Evolutionary conservation across 2,329 filamentous ascomycete species (phyloP).

Genomic region (Penicillium sp.): DNA sequence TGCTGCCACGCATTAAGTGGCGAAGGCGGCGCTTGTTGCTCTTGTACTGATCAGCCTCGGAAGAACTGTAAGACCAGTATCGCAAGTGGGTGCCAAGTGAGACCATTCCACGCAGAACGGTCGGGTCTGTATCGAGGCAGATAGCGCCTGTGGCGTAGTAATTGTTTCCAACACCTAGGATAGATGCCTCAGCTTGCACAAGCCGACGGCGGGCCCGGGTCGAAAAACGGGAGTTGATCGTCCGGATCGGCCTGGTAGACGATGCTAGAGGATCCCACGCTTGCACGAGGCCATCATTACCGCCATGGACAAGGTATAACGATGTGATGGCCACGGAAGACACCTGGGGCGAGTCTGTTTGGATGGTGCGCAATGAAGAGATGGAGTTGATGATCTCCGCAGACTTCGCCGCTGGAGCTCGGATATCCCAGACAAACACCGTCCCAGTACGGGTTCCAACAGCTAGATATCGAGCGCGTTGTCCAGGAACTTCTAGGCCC

Average conservation of each 20-base stretch:
- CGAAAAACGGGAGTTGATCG: slow-evolving; percentile 79
- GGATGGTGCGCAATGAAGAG: slow-evolving; percentile 72
- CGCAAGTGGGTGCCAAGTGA: slow-evolving; percentile 82
- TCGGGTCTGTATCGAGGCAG: slow-evolving; percentile 81
- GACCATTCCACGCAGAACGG: slow-evolving; percentile 78
- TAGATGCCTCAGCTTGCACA: slow-evolving; percentile 64
- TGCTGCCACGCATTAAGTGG: slow-evolving; percentile 64
- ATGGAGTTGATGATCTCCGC: slow-evolving; percentile 58
- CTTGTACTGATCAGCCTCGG: slow-evolving; percentile 66
- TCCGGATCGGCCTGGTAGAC: slow-evolving; percentile 71
- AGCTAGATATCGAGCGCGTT: slow-evolving; percentile 75
- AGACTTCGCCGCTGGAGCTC: slow-evolving; percentile 59
- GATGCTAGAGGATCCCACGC: slow-evolving; percentile 96
- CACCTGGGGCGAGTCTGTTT: slow-evolving; percentile 86
- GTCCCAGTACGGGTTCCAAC: slow-evolving; percentile 74
- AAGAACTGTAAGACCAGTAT: slow-evolving; percentile 93
- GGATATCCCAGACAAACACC: slow-evolving; percentile 82
- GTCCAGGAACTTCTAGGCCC: slow-evolving; percentile 71
- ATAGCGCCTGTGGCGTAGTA: slow-evolving; percentile 81
- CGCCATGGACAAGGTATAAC: slow-evolving; percentile 86
- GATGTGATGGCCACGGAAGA: slow-evolving; percentile 79
- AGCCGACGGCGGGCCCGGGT: slow-evolving; percentile 75
- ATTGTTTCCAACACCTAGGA: slow-evolving; percentile 67
- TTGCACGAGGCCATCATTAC: slow-evolving; percentile 91
- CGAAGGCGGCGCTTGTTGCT: slow-evolving; percentile 76